Percentiles rank a stretch among this genome's conserved stretches.
These are phyloP conservation scores for Leucocoprinus birnbaumii DNA, from an alignment of 768 basidiomycete species.

Conservation along the genomic window DNA sequence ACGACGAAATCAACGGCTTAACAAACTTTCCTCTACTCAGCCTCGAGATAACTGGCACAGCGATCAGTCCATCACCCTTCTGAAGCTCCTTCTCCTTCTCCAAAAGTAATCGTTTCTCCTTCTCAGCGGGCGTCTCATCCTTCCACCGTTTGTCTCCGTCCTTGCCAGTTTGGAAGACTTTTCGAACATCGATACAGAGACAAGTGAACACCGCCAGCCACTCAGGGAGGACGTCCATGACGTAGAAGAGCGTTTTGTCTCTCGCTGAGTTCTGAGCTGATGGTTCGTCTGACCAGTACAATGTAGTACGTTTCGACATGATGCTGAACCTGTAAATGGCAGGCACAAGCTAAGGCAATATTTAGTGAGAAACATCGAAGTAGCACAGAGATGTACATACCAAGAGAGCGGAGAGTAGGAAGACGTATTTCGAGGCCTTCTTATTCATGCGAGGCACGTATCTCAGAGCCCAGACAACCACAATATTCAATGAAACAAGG, in stretches of 20 bases:
- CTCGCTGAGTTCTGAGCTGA: conserved; percentile 22
- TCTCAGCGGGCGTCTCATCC: conserved; percentile 22
- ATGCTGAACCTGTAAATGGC: conserved; percentile 29
- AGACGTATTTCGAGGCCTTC: conserved; percentile 8
- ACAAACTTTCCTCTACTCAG: conserved; percentile 7
- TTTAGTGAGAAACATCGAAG: background rate
- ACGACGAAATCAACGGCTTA: conserved; percentile 5
- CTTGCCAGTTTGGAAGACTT: conserved; percentile 24
- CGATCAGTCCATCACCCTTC: conserved; percentile 9
- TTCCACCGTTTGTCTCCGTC: conserved; percentile 20
- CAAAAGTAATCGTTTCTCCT: conserved; percentile 17
- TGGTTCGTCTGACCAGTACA: conserved; percentile 19
- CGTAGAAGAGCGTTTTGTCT: conserved; percentile 29
- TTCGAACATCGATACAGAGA: conserved; percentile 21
- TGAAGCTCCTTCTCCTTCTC: conserved; percentile 16
- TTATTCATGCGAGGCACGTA: conserved; percentile 20
- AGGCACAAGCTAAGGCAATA: conserved; percentile 18
- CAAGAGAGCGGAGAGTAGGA: background rate
- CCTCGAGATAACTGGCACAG: conserved; percentile 3
- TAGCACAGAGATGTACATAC: background rate
- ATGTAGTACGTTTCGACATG: conserved; percentile 25
- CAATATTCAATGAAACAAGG: conserved; percentile 17
- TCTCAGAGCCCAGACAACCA: conserved; percentile 19
- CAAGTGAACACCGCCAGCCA: conserved; percentile 23
- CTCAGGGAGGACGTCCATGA: conserved; percentile 31